Evolutionary conservation across 2,329 filamentous ascomycete species (phyloP), one percentile per base, ranked within the genome.

Genomic region (Myrmaecium sp.): DNA sequence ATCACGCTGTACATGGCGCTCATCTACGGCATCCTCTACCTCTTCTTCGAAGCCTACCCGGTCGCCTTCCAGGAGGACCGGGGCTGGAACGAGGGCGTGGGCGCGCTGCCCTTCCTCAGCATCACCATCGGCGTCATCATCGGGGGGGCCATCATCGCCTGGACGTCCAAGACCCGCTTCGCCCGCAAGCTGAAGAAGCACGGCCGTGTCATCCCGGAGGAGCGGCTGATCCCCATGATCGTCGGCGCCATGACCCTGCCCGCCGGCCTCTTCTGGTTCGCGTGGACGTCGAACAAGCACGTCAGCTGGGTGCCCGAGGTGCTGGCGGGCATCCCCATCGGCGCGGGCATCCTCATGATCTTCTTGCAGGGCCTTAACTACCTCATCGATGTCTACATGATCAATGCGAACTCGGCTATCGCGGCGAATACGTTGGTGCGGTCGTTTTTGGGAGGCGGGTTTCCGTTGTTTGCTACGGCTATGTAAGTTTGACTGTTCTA

Each of bases 201-300:
- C 12, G 44, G 43, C 3, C 33, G 36, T 5, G 40, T 46, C 24
- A 30, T 52, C n/a, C 58, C 58, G 0, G 60, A 65, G 37, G 54
- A 55, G 17, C 49, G 59, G 2, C 45, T 65, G 1, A 47, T 53
- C 4, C 55, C 58, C 0, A 54, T 60, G 35, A 67, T 73, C 35
- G 36, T 62, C 6, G 69, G 66, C 3, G 66, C 61, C 3, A 54
- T 60, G 4, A 31, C 66, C 9, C 47, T 64, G 3, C 54, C 58
- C 2, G 44, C 51, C 6, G 57, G 59, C 1, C 42, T 67, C 14
- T 63, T 66, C 34, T 62, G 57, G 59, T 66, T 66, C 32, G 58
- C 54, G 1, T 66, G 60, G 61, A 63, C 64, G 1, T 58, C 52
- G 2, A 47, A 57, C 25, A 47, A 44, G 6, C 51, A 50, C 30